Evolutionary conservation across 495 filamentous ascomycete species (phyloP).

Genomic region (Amorphotheca resinae): DNA sequence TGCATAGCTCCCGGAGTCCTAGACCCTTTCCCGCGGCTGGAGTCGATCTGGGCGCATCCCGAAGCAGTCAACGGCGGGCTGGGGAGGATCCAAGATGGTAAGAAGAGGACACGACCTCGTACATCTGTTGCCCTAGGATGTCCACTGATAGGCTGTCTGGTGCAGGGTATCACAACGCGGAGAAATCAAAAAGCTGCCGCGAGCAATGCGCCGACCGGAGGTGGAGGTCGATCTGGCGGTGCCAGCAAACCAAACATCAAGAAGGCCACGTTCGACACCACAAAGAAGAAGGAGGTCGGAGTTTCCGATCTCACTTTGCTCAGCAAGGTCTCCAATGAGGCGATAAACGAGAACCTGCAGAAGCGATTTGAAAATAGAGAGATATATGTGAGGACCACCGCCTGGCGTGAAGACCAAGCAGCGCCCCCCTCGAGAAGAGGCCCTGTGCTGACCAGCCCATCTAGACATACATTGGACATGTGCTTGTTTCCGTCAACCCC

Average conservation of each 20-base stretch:
- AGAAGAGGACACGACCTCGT: not conserved
- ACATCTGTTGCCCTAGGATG: not conserved
- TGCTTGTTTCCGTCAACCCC: conserved; percentile 97
- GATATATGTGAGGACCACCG: conserved; percentile 63
- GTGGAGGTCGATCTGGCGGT: conserved; percentile 34
- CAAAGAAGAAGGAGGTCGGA: conserved; percentile 98
- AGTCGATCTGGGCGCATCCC: conserved; percentile 8
- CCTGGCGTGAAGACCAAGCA: not conserved
- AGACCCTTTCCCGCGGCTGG: not conserved
- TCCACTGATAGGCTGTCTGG: conserved; percentile 4
- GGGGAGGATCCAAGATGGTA: conserved; percentile 13
- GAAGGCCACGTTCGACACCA: conserved; percentile 89
- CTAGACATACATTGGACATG: conserved; percentile 98
- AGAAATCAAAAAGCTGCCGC: conserved; percentile 46
- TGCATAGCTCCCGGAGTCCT: not conserved
- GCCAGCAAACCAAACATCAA: conserved; percentile 59
- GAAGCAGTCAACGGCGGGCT: not conserved
- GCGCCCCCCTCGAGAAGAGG: not conserved
- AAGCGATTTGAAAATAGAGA: conserved; percentile 91
- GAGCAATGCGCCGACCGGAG: conserved; percentile 51
- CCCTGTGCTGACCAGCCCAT: conserved; percentile 15
- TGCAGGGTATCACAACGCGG: conserved; percentile 41
- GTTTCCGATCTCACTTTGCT: conserved; percentile 96
- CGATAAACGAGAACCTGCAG: conserved; percentile 98
- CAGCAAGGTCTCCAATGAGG: conserved; percentile 96